Base-by-base conservation (phyloP, 306 rosid genomes). In the Inga oerstediana region DNA sequence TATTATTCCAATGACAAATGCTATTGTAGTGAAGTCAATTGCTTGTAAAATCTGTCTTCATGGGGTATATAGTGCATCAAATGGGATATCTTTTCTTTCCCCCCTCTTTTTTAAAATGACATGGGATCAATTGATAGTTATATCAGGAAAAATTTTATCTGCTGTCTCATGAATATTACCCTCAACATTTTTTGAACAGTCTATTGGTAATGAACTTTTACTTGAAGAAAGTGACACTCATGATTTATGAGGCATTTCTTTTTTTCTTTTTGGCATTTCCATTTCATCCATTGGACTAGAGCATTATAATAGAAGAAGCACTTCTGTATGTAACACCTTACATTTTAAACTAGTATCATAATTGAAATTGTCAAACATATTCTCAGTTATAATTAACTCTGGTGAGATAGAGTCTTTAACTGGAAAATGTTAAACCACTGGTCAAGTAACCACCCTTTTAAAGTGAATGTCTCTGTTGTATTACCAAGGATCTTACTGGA, bases 401-500 rank as follows among this genome's bases (percentile, higher is more conserved):
- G 64, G 11, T 32, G 34, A 20, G 64, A n/a, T n/a, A 56, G 24
- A 56, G 11, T 56, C 64, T 56, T 56, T 20, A 20, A 56, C 64
- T 56, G 64, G 64, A 20, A 54, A 56, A 56, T 20, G 64, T 56
- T 56, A 7, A 56, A 56, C 64, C 64, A 19, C 11, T 17, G 24
- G 27, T 20, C 30, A 20, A 56, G 64, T 67, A 35, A 37, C 34
- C 54, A 22, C 24, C 58, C 35, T 44, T 24, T 2, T 72, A 22
- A 22, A 3, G 56, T 72, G 56, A 22, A 67, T 67, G 19, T 35
- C 32, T 72, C 56, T 72, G 19, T 72, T 13, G 22, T 44, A 43
- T 44, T 72, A n/a, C 76, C 56, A 72, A 72, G 12, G 58, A 72
- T 72, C 20, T 72, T 10, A 44, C 3, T 72, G 52, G 76, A 22